A percentile compares a stretch with the other conserved stretches of the same genome.
phyloP scores from a whole-genome alignment of 2,329 filamentous ascomycete species.

The Hymenoscyphus repandus region DNA sequence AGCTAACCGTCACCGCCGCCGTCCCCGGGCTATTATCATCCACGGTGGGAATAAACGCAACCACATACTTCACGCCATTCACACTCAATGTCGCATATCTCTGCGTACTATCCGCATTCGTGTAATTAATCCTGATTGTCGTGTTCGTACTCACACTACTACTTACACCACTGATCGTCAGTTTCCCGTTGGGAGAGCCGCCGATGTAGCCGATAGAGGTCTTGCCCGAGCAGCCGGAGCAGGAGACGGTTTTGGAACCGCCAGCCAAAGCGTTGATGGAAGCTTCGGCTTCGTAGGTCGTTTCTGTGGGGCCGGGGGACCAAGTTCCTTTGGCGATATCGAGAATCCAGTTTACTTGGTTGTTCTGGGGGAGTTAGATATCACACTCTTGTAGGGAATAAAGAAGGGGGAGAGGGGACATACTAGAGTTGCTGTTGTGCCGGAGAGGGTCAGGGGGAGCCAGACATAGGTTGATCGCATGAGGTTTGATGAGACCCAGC shows the following conservation, averaged over 20 bases:
- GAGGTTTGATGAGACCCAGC: constrained; percentile 58
- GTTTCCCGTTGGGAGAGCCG: constrained; percentile 39
- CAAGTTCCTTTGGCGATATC: constrained; percentile 40
- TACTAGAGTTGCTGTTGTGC: constrained; percentile 44
- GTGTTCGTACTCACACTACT: constrained; percentile 40
- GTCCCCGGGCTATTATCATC: constrained; percentile 40
- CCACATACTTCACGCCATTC: constrained; percentile 44
- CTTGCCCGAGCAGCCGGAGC: constrained; percentile 45
- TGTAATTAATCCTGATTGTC: constrained; percentile 50
- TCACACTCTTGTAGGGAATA: not conserved
- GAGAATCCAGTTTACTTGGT: constrained; percentile 51
- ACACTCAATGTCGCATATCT: constrained; percentile 50
- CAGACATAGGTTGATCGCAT: constrained; percentile 58
- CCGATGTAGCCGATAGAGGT: constrained; percentile 51
- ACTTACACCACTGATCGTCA: constrained; percentile 43
- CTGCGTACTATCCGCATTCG: constrained; percentile 49
- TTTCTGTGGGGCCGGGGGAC: constrained; percentile 40
- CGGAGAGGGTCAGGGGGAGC: constrained; percentile 52
- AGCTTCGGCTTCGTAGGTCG: constrained; percentile 46
- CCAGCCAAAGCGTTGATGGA: constrained; percentile 36
- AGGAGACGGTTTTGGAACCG: constrained; percentile 42
- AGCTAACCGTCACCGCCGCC: constrained; percentile 42
- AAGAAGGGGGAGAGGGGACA: not conserved
- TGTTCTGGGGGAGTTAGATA: constrained; percentile 28
- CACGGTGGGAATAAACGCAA: constrained; percentile 50